Percentiles rank a stretch among this genome's conserved stretches.
These are phyloP conservation scores for Neonectria coccinea DNA, from an alignment of 2,329 filamentous ascomycete genomes.

Conservation along the genomic window DNA sequence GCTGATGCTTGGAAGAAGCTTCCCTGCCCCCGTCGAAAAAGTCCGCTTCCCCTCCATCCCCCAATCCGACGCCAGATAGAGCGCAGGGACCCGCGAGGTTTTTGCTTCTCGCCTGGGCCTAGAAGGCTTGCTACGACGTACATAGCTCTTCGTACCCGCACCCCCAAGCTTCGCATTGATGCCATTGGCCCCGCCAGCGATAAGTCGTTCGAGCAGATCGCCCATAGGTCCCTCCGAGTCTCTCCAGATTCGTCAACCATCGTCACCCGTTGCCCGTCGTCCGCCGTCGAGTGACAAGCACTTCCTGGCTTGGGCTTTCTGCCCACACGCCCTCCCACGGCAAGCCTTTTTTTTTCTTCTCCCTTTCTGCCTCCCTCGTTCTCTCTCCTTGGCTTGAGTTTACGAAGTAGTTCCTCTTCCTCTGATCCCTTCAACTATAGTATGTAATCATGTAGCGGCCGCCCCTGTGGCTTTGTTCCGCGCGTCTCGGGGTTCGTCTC, in stretches of 20 bases:
- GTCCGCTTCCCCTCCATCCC: conserved; percentile 24
- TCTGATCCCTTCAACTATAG: conserved; percentile 21
- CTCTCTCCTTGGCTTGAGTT: conserved; percentile 26
- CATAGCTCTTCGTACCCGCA: conserved; percentile 42
- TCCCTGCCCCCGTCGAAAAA: conserved; percentile 28
- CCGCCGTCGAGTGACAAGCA: conserved; percentile 18
- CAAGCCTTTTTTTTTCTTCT: conserved; percentile 26
- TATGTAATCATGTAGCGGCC: conserved; percentile 14
- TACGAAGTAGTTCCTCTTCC: conserved; percentile 18
- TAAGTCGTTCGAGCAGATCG: conserved; percentile 47
- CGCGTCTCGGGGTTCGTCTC: conserved; percentile 21
- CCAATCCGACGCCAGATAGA: conserved; percentile 33
- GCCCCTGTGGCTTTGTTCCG: conserved; percentile 18
- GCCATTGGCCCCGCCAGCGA: conserved; percentile 40
- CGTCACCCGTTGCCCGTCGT: not conserved
- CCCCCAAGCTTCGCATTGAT: conserved; percentile 40
- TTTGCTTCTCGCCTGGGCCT: conserved; percentile 39
- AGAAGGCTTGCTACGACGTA: conserved; percentile 36
- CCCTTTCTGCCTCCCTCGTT: conserved; percentile 9
- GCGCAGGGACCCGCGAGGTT: conserved; percentile 32
- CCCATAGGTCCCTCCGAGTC: conserved; percentile 34
- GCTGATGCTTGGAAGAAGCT: conserved; percentile 39
- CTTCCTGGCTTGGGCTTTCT: conserved; percentile 37
- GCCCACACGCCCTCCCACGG: conserved; percentile 43
- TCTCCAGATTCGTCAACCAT: conserved; percentile 28